Base-by-base conservation (phyloP, 371 early-diverging fungal species). In the Mortierella sp. region DNA sequence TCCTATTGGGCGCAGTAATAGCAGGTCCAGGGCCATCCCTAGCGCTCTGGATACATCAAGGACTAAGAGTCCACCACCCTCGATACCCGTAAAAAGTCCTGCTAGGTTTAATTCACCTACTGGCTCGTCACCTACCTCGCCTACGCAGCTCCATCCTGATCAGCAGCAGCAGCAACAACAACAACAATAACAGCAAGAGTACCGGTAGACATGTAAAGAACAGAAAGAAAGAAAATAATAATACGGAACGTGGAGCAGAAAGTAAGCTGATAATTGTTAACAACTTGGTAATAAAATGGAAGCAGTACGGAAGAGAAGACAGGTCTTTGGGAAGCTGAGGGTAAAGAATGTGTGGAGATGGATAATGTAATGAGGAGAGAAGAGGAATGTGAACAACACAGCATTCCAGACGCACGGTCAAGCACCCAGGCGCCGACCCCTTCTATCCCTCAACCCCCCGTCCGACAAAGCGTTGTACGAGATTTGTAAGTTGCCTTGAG, bases 31-130 rank as follows among this genome's bases (percentile, higher is more conserved):
- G 18, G 16, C 41, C 10, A 43, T 16, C 21, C 51, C 60, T 2
- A 49, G 12, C 30, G 51, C 60, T 14, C 23, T 51, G 48, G 57
- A 56, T 18, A 34, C 34, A n/a, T 39, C 27, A 21, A 53, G 28
- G n/a, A 52, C 45, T 49, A 59, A 50, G 31, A 64, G 51, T 39
- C 38, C 31, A 26, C 21, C 19, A 34, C 54, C 66, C 23, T 28
- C 57, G n/a, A 54, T 68, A 48, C 74, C 74, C 8, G 7, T 23
- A 9, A 73, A 73, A 60, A 73, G 74, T 27, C 74, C 65, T 28
- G 74, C 74, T 4, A 58, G 74, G 31, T 45, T 24, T 23, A 31
- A 42, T 19, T 27, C 24, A 3, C 43, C 13, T 23, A 55, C 27
- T 13, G 13, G 54, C 54, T 41, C 38, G 18, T 27, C 54, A 39